These are phyloP conservation scores for Aurinia saxatilis DNA, from an alignment of 345 rosid species.

Conservation along the genomic window DNA sequence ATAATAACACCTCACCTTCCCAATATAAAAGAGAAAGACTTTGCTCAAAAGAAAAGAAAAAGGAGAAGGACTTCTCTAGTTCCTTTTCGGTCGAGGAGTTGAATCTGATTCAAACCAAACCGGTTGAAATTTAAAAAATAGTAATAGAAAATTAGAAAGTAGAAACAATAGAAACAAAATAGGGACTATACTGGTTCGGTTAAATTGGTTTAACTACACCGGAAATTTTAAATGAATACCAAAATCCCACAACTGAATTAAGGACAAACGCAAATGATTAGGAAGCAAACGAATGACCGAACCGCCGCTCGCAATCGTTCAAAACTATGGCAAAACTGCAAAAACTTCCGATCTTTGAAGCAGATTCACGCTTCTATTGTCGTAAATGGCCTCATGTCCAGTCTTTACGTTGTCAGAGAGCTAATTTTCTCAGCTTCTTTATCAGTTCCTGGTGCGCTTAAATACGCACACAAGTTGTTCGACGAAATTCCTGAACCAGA, in stretches of 20 bases:
- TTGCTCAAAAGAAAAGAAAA: too few relatives aligned
- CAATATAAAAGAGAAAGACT: too few relatives aligned
- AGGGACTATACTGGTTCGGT: neutral
- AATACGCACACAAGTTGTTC: constrained; percentile 54
- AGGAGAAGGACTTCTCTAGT: too few relatives aligned
- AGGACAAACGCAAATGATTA: constrained; percentile 31
- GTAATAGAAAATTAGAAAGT: too few relatives aligned
- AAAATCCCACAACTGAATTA: neutral
- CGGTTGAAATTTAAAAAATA: too few relatives aligned
- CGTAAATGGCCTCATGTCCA: constrained; percentile 47
- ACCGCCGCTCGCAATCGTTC: constrained; percentile 37
- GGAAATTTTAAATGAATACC: constrained; percentile 5
- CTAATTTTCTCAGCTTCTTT: constrained; percentile 40
- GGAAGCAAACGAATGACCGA: constrained; percentile 45
- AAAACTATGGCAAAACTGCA: constrained; percentile 50
- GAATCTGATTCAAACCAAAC: too few relatives aligned
- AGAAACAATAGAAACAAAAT: too few relatives aligned
- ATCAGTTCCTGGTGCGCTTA: constrained; percentile 37
- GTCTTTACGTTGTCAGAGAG: constrained; percentile 42
- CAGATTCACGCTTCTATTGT: constrained; percentile 49
- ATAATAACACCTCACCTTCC: too few relatives aligned
- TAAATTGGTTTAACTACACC: neutral
- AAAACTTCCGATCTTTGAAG: constrained; percentile 36
- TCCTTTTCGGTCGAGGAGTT: too few relatives aligned
- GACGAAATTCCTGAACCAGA: constrained; percentile 48